Evolutionary conservation across 2,329 filamentous ascomycete genomes (phyloP).

Genomic region (Aspergillus amoenus): DNA sequence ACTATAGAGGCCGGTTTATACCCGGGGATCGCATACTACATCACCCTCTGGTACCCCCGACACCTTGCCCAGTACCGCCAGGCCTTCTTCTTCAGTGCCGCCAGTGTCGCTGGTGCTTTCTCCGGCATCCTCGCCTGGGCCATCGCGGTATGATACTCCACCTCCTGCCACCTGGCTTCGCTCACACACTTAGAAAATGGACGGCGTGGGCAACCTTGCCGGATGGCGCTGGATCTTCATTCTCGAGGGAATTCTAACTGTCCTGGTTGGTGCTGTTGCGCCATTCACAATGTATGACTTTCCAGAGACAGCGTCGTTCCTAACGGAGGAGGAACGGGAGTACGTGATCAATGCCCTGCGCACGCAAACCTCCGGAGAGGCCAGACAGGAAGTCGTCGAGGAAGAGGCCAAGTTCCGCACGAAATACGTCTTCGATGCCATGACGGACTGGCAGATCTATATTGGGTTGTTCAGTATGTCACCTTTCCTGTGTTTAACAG

Average conservation of each 20-base stretch:
- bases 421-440: conserved; percentile 41
- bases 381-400: conserved; percentile 25
- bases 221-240: conserved; percentile 55
- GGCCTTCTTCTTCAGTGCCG: conserved; percentile 49
- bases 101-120: conserved; percentile 53
- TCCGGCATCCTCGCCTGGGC: conserved; percentile 53
- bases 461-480: conserved; percentile 38
- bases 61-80: conserved; percentile 45
- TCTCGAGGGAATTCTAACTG: conserved; percentile 49
- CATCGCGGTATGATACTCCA: conserved; percentile 40
- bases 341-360: conserved; percentile 41
- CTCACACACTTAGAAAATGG: conserved; percentile 44
- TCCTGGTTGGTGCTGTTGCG: conserved; percentile 42
- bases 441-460: conserved; percentile 45
- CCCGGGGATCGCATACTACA: conserved; percentile 46
- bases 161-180: too few relatives aligned
- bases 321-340: conserved; percentile 40
- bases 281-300: conserved; percentile 49
- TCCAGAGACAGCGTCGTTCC: conserved; percentile 45
- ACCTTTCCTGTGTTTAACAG: not conserved
- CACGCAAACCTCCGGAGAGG: conserved; percentile 31
- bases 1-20: conserved; percentile 42
- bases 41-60: conserved; percentile 49
- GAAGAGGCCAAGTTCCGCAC: conserved; percentile 35
- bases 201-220: conserved; percentile 46